Evolutionary conservation across 2,329 filamentous ascomycete species (phyloP).

Genomic region (Neonectria hederae): DNA sequence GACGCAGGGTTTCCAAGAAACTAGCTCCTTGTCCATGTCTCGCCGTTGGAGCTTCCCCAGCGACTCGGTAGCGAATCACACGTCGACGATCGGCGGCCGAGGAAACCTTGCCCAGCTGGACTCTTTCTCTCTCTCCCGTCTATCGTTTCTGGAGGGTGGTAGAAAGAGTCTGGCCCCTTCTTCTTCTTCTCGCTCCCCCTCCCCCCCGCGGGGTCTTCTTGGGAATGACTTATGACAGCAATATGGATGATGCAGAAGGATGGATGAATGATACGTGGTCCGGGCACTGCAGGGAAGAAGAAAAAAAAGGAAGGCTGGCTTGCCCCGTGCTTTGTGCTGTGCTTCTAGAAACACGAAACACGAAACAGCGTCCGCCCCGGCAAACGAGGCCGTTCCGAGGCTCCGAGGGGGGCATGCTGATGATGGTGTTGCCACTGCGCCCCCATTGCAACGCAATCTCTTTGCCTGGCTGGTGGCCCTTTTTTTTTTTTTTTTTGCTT

Average conservation of each 20-base stretch:
- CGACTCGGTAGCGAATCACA: constrained; percentile 48
- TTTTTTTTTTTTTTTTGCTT: not conserved
- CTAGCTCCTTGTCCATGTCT: constrained; percentile 8
- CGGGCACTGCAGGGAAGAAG: not conserved
- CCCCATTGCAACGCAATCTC: constrained; percentile 39
- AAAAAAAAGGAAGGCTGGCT: not conserved
- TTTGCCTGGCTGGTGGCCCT: constrained; percentile 15
- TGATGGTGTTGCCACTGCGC: constrained; percentile 35
- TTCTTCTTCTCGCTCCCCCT: not conserved
- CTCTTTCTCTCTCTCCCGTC: not conserved
- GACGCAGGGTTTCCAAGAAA: not conserved
- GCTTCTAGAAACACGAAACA: constrained; percentile 15
- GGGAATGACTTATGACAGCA: not conserved
- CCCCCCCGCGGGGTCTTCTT: not conserved
- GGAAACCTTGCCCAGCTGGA: constrained; percentile 46
- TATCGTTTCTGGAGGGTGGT: constrained; percentile 9
- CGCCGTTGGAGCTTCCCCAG: constrained; percentile 37
- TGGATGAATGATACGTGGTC: not conserved
- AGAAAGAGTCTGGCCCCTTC: not conserved
- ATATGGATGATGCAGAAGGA: not conserved
- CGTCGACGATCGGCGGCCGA: constrained; percentile 27
- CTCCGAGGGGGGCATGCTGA: constrained; percentile 1
- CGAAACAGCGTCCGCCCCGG: not conserved
- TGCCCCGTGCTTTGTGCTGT: not conserved
- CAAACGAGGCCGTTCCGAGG: not conserved